A percentile compares a stretch with the other conserved stretches of the same genome.
Evolutionary conservation across 2,329 filamentous ascomycete species (phyloP).

Genomic region (Didymella arachidicola): DNA sequence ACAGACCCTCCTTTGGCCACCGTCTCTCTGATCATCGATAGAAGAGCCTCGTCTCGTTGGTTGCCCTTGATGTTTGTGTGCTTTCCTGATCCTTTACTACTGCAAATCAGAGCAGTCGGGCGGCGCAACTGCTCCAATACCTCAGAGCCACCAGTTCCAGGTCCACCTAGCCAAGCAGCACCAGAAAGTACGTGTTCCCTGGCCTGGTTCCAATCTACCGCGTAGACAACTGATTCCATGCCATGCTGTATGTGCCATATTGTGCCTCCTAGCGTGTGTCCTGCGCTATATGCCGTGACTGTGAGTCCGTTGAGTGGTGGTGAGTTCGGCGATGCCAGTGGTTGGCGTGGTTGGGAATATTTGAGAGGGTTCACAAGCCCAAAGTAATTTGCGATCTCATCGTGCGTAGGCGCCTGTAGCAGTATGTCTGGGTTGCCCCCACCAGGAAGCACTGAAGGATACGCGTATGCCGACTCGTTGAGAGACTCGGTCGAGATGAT

Average conservation of each 20-base stretch:
- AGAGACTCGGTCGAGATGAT: slow-evolving; percentile 78
- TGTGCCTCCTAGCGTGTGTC: slow-evolving; percentile 93
- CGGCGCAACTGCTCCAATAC: slow-evolving; percentile 93
- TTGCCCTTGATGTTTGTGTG: slow-evolving; percentile 75
- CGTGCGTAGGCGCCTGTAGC: slow-evolving; percentile 74
- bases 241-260: slow-evolving; percentile 99
- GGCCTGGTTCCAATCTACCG: slow-evolving; percentile 98
- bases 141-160: slow-evolving; percentile 80
- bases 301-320: slow-evolving; percentile 89
- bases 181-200: slow-evolving; percentile 93
- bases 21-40: slow-evolving; percentile 82
- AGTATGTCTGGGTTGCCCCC: slow-evolving; percentile 60
- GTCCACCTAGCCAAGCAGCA: slow-evolving; percentile 89
- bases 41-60: slow-evolving; percentile 83
- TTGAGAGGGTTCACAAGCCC: slow-evolving; percentile 89
- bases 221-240: slow-evolving; percentile 95
- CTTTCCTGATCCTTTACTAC: slow-evolving; percentile 78
- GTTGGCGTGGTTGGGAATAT: slow-evolving; percentile 95
- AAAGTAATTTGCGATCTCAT: slow-evolving; percentile 94
- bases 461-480: slow-evolving; percentile 65
- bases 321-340: slow-evolving; percentile 83
- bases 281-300: slow-evolving; percentile 95
- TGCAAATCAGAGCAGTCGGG: slow-evolving; percentile 92
- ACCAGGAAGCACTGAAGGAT: slow-evolving; percentile 61
- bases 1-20: slow-evolving; percentile 86